Evolutionary conservation across 306 rosid genomes (phyloP), one percentile per base, ranked within the genome.

Genomic region (Rosa multiflora): DNA sequence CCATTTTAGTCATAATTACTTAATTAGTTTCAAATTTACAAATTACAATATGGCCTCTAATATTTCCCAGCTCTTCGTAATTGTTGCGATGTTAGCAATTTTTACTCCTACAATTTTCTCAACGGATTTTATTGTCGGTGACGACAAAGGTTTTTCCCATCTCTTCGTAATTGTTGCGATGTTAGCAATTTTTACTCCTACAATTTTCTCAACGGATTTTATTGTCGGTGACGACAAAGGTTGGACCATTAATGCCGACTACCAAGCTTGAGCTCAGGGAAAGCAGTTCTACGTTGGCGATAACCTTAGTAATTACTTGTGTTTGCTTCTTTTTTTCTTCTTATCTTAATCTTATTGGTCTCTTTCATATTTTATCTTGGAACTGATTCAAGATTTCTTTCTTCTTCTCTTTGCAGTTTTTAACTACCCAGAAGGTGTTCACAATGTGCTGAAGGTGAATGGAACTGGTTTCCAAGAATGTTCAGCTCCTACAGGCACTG

Each of bases 241-340:
- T 76, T 84, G 86, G 90, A 74, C 68, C 74, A n/a, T 39, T 7
- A 56, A 51, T 66, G 62, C 78, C 18, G 84, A 82, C 62, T 80
- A 79, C 62, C 78, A 82, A 80, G 70, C 76, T 53, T 83, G 88
- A 84, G 73, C 83, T 70, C 35, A 35, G 48, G 86, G 81, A 6
- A 87, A 82, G 52, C 75, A 62, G 4, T 84, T 87, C 66, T 72
- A 63, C 6, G 83, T 79, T 11, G 88, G 90, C 21, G 85, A 87
- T 63, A 76, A 59, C 35, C 84, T 81, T 3, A 64, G 90, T 87
- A 81, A 59, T 56, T 20, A 29, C 18, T 59, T n/a, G 0, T 2
- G 63, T 13, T 8, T 18, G n/a, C 8, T 6, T n/a, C 3, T 26
- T 69, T 69, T 3, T 13, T 43, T 10, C 52, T 69, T 70, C 55